Conservation (phyloP, 2,329 filamentous ascomycete genomes). For the Monilinia aucupariae region DNA sequence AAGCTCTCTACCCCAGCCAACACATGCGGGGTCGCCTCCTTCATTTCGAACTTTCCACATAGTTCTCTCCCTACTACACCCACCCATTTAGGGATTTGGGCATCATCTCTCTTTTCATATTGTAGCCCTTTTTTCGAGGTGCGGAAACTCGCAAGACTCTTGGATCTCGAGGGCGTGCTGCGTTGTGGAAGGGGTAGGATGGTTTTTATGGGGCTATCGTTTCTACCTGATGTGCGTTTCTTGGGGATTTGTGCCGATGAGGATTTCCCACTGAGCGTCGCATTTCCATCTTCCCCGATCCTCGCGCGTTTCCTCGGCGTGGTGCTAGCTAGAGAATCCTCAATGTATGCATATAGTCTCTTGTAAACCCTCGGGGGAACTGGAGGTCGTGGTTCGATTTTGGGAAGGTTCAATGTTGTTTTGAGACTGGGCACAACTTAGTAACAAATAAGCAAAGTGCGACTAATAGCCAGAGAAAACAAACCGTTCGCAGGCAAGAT, state of each 20-base stretch:
- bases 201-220: slow-evolving; percentile 11
- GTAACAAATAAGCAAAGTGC: background rate
- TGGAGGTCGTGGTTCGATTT: slow-evolving; percentile 69
- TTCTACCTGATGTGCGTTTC: slow-evolving; percentile 14
- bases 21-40: slow-evolving; percentile 63
- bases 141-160: slow-evolving; percentile 39
- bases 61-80: slow-evolving; percentile 62
- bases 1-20: slow-evolving; percentile 62
- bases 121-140: slow-evolving; percentile 28
- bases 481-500: slow-evolving; percentile 84
- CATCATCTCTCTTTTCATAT: slow-evolving; percentile 25
- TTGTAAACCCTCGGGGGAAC: slow-evolving; percentile 77
- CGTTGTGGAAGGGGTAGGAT: slow-evolving; percentile 24
- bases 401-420: slow-evolving; percentile 68
- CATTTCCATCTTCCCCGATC: background rate
- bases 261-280: slow-evolving; percentile 24
- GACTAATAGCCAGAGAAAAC: background rate
- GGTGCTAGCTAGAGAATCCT: slow-evolving; percentile 56
- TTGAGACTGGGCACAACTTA: slow-evolving; percentile 55
- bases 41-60: slow-evolving; percentile 55
- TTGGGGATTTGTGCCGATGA: slow-evolving; percentile 16
- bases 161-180: slow-evolving; percentile 44
- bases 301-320: slow-evolving; percentile 19
- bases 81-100: slow-evolving; percentile 56
- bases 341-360: slow-evolving; percentile 74